Evolutionary conservation across 106 monocot genomes (phyloP), one percentile per base, ranked within the genome.

Genomic region (Agapanthus africanus): DNA sequence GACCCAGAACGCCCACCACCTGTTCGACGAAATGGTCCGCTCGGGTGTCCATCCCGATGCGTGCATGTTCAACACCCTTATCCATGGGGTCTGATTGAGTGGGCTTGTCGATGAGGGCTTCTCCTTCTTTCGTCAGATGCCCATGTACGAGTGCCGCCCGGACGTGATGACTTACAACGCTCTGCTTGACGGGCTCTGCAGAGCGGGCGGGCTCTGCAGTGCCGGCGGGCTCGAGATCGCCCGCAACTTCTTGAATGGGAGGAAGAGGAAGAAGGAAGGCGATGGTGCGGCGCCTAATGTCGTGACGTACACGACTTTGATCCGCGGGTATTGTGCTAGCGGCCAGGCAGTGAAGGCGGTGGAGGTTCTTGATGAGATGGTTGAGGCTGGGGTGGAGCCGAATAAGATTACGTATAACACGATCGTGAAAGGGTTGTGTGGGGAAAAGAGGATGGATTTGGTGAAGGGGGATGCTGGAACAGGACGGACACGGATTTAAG

Each of bases 321-420:
- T 92, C 21, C 78, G 87, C 13, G 89, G 87, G 60, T 93, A 69
- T 59, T 87, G 84, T 49, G 33, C 38, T 19, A 70, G 74, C 18
- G 40, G 69, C 30, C 77, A 73, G 3, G 66, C 76, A 6, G 72
- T 22, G 4, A 84, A 93, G 40, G 99, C 90, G 2, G 33, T 90
- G 40, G 79, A 23, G 30, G 30, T 93, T 19, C 81, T 99, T 18
- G 49, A 79, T 15, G 51, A 83, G 50, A 93, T 99, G 93, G 59
- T 67, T 2, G 52, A 16, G 0, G 35, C 15, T 19, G 90, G 87
- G 1, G 30, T 99, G 30, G 59, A 70, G 60, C 90, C 93, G 7
- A 99, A 83, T 71, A 73, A 51, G 49, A 70, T 99, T 37, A 99
- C 97, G 0, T 90, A 71, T 63, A 99, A 99, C 30, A 99, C 93